A percentile compares a stretch with the other conserved stretches of the same genome.
Evolutionary conservation across 1,284 basidiomycete genomes (phyloP).

Genomic region (Porogramme epimiltina): DNA sequence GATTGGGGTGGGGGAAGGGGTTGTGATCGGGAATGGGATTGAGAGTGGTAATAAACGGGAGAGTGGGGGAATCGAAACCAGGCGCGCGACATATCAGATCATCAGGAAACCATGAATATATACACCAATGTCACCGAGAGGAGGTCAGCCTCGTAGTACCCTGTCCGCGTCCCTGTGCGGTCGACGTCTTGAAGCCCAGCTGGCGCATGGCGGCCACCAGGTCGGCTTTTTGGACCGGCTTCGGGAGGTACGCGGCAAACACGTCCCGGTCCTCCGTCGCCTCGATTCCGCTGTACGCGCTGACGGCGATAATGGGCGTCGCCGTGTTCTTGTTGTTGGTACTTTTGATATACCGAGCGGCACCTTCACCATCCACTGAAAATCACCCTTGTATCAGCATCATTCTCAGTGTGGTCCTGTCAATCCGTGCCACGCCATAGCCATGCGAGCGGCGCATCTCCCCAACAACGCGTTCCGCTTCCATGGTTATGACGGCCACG

Average conservation of each 20-base stretch:
- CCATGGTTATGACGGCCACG: too few relatives aligned
- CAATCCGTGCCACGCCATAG: too few relatives aligned
- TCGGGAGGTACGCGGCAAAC: slow-evolving; percentile 85
- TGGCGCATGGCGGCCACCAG: slow-evolving; percentile 79
- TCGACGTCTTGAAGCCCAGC: slow-evolving; percentile 87
- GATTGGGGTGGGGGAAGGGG: slow-evolving; percentile 35
- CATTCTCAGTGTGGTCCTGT: not conserved
- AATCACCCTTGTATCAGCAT: slow-evolving; percentile 22
- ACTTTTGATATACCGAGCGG: slow-evolving; percentile 91
- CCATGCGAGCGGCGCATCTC: too few relatives aligned
- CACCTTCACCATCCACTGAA: slow-evolving; percentile 87
- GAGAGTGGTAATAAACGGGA: slow-evolving; percentile 17
- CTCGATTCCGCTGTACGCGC: slow-evolving; percentile 77
- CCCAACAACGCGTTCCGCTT: too few relatives aligned
- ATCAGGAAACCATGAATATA: slow-evolving; percentile 17
- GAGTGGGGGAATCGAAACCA: too few relatives aligned
- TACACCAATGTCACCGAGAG: slow-evolving; percentile 27
- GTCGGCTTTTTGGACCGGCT: slow-evolving; percentile 87
- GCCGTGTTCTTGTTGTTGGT: slow-evolving; percentile 90
- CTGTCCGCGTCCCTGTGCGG: slow-evolving; percentile 44
- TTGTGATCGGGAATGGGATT: not conserved
- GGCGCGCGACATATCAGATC: too few relatives aligned
- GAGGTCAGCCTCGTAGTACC: slow-evolving; percentile 40
- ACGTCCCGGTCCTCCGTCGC: slow-evolving; percentile 69
- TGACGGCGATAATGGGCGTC: slow-evolving; percentile 92